These are phyloP conservation scores for Suillus plorans DNA, from an alignment of 768 basidiomycete genomes.

Conservation along the genomic window DNA sequence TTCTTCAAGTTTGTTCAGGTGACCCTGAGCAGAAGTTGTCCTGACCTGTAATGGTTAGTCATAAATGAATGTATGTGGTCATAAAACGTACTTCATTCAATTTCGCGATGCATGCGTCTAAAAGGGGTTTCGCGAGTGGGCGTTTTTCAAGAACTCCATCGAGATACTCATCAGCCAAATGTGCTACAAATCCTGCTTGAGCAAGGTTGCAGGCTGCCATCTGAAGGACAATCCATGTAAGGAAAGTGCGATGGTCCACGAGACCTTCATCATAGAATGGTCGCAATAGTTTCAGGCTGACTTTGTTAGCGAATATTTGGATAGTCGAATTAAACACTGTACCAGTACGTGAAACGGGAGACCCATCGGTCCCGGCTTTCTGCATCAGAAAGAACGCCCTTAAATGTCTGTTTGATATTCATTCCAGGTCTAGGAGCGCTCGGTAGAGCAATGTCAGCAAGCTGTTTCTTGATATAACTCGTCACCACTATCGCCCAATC, in stretches of 20 bases:
- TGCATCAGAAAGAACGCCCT: slow-evolving; percentile 71
- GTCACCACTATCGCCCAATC: slow-evolving; percentile 86
- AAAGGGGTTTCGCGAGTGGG: slow-evolving; percentile 67
- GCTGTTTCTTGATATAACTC: slow-evolving; percentile 79
- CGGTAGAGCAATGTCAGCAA: slow-evolving; percentile 76
- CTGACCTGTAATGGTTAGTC: slow-evolving; percentile 45
- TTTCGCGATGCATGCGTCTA: slow-evolving; percentile 68
- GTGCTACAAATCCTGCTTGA: slow-evolving; percentile 73
- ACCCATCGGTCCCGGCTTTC: slow-evolving; percentile 77
- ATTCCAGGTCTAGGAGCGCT: slow-evolving; percentile 73
- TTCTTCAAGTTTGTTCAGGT: slow-evolving; percentile 51
- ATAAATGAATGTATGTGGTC: slow-evolving; percentile 1
- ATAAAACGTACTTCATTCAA: slow-evolving; percentile 54
- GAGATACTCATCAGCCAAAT: slow-evolving; percentile 79
- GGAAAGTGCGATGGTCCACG: slow-evolving; percentile 75
- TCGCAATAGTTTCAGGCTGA: slow-evolving; percentile 67
- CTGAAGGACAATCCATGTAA: slow-evolving; percentile 78
- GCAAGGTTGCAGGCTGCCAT: slow-evolving; percentile 78
- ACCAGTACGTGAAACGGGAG: slow-evolving; percentile 80
- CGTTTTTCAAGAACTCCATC: slow-evolving; percentile 65
- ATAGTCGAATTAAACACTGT: not conserved
- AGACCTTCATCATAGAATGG: slow-evolving; percentile 80
- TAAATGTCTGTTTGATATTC: slow-evolving; percentile 84
- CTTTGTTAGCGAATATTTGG: not conserved
- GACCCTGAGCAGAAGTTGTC: slow-evolving; percentile 51